Conservation (phyloP, 306 rosid species). For the Oxytropis ochrocephala region DNA sequence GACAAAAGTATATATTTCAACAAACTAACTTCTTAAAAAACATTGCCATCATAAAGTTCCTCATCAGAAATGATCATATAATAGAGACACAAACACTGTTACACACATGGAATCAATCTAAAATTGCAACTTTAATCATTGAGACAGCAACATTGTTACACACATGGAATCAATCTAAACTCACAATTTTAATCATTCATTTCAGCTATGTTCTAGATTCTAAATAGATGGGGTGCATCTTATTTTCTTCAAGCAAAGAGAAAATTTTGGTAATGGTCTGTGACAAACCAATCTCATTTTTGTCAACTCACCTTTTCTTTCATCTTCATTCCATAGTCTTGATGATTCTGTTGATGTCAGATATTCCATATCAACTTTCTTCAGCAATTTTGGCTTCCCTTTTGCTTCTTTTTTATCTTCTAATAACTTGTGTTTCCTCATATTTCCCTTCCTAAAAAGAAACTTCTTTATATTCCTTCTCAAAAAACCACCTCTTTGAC, state of each 20-base stretch:
- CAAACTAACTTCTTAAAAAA: not conserved
- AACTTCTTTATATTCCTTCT: conserved; percentile 31
- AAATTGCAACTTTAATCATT: too few species aligned
- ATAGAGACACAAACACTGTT: not conserved
- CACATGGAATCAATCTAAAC: not conserved
- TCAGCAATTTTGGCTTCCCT: conserved; percentile 27
- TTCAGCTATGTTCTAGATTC: not conserved
- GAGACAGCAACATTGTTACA: not conserved
- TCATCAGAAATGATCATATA: not conserved
- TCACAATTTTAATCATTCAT: not conserved
- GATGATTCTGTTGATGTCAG: not conserved
- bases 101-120: not conserved
- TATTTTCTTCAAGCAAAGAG: conserved; percentile 52
- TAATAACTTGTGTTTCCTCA: conserved; percentile 15
- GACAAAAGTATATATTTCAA: too few species aligned
- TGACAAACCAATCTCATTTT: conserved; percentile 32
- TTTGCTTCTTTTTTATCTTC: conserved; percentile 21
- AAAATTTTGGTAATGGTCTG: conserved; percentile 31
- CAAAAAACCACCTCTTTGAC: conserved; percentile 22
- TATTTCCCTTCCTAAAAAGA: conserved; percentile 22
- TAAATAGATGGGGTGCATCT: not conserved
- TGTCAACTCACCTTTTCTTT: conserved; percentile 19
- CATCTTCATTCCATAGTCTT: conserved; percentile 14
- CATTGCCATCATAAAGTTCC: not conserved
- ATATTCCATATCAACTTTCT: conserved; percentile 35